Percentiles rank a stretch among this genome's conserved stretches.
Conservation (phyloP, 257 asterid species). For the Plantago major region DNA sequence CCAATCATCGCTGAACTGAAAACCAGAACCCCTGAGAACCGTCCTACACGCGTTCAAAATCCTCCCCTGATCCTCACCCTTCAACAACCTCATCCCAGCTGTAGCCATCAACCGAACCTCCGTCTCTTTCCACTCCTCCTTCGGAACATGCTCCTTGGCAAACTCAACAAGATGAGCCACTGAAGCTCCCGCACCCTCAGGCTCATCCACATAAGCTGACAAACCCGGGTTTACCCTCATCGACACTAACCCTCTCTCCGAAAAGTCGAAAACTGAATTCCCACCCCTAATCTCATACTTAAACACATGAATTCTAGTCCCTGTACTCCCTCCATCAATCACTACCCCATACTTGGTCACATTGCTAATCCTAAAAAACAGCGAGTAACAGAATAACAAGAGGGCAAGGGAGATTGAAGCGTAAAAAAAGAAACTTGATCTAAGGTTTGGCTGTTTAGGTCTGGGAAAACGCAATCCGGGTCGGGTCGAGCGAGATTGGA, state of each 20-base stretch:
- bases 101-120: conserved; percentile 90
- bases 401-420: conserved; percentile 30
- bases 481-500: conserved; percentile 50
- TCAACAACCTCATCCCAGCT: conserved; percentile 90
- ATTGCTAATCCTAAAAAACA: conserved; percentile 36
- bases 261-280: conserved; percentile 55
- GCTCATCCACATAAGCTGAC: conserved; percentile 59
- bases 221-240: conserved; percentile 92
- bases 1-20: conserved; percentile 77
- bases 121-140: conserved; percentile 58
- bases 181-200: conserved; percentile 49
- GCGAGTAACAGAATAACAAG: conserved; percentile 44
- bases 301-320: conserved; percentile 87
- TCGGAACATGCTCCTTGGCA: conserved; percentile 72
- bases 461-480: conserved; percentile 48
- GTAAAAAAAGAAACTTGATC: conserved; percentile 38
- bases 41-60: conserved; percentile 69
- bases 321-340: conserved; percentile 99
- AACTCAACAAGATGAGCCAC: conserved; percentile 69
- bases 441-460: conserved; percentile 31
- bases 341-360: conserved; percentile 53
- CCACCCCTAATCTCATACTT: conserved; percentile 56
- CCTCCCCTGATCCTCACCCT: conserved; percentile 51
- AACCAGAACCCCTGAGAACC: conserved; percentile 62
- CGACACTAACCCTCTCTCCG: conserved; percentile 60